Conservation (phyloP, 306 rosid genomes). For the Luffa acutangula region DNA sequence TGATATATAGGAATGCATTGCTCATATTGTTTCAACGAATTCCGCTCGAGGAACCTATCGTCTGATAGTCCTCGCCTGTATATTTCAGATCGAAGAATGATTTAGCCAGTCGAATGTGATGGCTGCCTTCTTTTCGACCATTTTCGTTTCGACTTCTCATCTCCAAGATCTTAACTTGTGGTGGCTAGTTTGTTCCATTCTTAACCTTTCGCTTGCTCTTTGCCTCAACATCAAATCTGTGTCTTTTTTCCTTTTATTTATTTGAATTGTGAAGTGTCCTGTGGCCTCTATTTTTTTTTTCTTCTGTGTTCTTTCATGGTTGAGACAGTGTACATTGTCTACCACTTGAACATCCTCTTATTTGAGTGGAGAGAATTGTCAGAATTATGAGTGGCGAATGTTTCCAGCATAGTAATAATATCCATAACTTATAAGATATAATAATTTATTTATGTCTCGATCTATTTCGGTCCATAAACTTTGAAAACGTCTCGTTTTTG, state of each 20-base stretch:
- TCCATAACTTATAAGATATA: neutral
- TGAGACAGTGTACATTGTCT: neutral
- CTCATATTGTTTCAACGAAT: slow-evolving; percentile 20
- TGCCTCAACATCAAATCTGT: neutral
- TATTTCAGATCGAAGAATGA: slow-evolving; percentile 6
- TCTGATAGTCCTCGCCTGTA: neutral
- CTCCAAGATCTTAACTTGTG: neutral
- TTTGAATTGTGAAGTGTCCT: neutral
- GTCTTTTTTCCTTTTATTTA: neutral
- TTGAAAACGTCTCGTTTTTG: too few species aligned
- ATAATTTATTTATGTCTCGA: too few species aligned
- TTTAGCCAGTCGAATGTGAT: neutral
- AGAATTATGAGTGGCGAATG: neutral
- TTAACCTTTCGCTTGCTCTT: neutral
- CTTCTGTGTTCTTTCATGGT: neutral
- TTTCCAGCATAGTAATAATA: neutral
- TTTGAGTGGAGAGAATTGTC: neutral
- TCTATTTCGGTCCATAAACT: too few species aligned
- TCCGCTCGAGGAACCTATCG: slow-evolving; percentile 14
- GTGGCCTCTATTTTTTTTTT: neutral
- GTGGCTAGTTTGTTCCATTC: neutral
- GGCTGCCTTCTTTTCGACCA: neutral
- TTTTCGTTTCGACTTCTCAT: neutral
- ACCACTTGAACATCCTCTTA: neutral
- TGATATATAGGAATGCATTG: slow-evolving; percentile 15